Evolutionary conservation across 768 basidiomycete genomes (phyloP).

Genomic region (Lentinula aciculospora): DNA sequence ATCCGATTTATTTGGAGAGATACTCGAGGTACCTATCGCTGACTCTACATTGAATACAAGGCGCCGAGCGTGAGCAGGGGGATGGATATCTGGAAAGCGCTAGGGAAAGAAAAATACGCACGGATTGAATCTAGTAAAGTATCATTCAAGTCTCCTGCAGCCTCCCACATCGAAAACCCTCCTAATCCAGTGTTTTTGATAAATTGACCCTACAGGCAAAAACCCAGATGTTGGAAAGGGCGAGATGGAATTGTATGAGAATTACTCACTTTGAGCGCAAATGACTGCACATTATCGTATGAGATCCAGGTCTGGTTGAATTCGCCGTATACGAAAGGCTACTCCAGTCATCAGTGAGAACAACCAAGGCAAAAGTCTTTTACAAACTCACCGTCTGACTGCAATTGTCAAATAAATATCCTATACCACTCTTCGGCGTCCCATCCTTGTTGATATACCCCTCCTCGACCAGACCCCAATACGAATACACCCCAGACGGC

Average conservation of each 20-base stretch:
- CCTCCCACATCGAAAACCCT: conserved; percentile 73
- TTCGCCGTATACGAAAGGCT: conserved; percentile 68
- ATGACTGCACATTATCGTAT: conserved; percentile 60
- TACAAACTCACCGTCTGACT: conserved; percentile 58
- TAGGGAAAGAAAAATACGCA: conserved; percentile 13
- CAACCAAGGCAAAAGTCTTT: conserved; percentile 6
- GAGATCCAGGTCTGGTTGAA: conserved; percentile 51
- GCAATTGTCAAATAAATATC: conserved; percentile 55
- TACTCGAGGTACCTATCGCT: not conserved
- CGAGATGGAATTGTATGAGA: not conserved
- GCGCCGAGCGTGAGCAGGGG: not conserved
- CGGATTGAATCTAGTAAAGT: conserved; percentile 57
- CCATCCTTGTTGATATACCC: conserved; percentile 50
- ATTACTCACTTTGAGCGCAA: conserved; percentile 23
- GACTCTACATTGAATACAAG: not conserved
- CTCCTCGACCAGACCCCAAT: conserved; percentile 53
- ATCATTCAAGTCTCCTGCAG: conserved; percentile 59
- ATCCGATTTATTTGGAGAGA: not conserved
- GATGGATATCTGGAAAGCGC: too few relatives aligned
- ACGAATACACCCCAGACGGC: conserved; percentile 55
- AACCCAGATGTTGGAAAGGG: not conserved
- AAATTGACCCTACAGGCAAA: conserved; percentile 35
- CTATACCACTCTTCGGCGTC: conserved; percentile 35
- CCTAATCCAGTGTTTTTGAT: conserved; percentile 47
- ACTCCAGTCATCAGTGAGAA: conserved; percentile 5